phyloP scores from a whole-genome alignment of 225 moss, liverwort and hornwort genomes.

The Sphagnum tenellum region DNA sequence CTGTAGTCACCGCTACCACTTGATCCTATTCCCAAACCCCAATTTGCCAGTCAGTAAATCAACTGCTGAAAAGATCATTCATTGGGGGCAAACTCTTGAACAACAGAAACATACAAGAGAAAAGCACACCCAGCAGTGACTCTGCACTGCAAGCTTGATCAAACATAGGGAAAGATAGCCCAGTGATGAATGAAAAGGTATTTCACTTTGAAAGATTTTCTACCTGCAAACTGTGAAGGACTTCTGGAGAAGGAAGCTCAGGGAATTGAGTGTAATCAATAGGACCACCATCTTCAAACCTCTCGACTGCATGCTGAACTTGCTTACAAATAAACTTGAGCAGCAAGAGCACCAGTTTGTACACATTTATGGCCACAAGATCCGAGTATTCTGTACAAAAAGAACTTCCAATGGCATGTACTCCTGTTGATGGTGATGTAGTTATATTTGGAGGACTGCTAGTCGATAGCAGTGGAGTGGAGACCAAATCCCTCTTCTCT shows the following conservation, averaged over 20 bases:
- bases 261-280: conserved; percentile 65
- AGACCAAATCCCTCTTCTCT: conserved; percentile 7
- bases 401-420: conserved; percentile 27
- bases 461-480: conserved; percentile 15
- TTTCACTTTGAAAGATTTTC: background rate
- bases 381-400: conserved; percentile 81
- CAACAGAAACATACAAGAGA: no score
- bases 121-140: background rate
- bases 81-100: background rate
- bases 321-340: conserved; percentile 74
- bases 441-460: conserved; percentile 34
- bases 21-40: conserved; percentile 61
- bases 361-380: conserved; percentile 78
- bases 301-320: conserved; percentile 65
- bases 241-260: conserved; percentile 89
- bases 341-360: conserved; percentile 76
- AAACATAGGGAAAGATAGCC: no score
- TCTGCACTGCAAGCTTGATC: background rate
- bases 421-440: conserved; percentile 26
- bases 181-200: no score
- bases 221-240: conserved; percentile 84
- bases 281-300: conserved; percentile 62
- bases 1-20: conserved; percentile 56
- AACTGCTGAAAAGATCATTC: background rate
- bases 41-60: conserved; percentile 1